Conservation (phyloP, 2,329 filamentous ascomycete species). For the Dothidotthia symphoricarpi region DNA sequence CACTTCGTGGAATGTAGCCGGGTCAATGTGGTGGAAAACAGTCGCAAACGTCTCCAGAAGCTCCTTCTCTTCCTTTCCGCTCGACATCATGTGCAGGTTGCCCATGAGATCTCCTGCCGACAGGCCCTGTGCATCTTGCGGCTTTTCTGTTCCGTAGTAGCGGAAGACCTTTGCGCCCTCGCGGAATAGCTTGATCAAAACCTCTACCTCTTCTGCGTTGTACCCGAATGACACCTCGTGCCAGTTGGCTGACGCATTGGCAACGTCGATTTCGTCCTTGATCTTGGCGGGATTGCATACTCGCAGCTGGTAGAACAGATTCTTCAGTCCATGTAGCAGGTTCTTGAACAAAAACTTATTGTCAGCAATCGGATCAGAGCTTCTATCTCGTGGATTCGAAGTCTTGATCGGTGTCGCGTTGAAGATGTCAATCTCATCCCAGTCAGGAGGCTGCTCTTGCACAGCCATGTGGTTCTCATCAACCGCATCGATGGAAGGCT, state of each 20-base stretch:
- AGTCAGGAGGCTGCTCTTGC: slow-evolving; percentile 77
- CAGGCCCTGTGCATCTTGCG: slow-evolving; percentile 69
- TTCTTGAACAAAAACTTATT: slow-evolving; percentile 99
- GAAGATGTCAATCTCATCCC: slow-evolving; percentile 98
- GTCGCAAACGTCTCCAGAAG: slow-evolving; percentile 96
- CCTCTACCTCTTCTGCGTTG: slow-evolving; percentile 92
- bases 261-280: slow-evolving; percentile 64
- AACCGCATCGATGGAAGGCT: slow-evolving; percentile 62
- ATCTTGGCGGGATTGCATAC: slow-evolving; percentile 71
- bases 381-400: slow-evolving; percentile 83
- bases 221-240: slow-evolving; percentile 94
- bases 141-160: slow-evolving; percentile 90
- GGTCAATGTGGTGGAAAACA: slow-evolving; percentile 97
- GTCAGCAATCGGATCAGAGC: slow-evolving; percentile 85
- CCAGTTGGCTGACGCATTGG: slow-evolving; percentile 85
- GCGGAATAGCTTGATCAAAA: slow-evolving; percentile 95
- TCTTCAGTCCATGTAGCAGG: slow-evolving; percentile 90
- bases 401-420: slow-evolving; percentile 94
- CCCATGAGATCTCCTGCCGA: slow-evolving; percentile 90
- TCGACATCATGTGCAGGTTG: slow-evolving; percentile 92
- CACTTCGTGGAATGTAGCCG: slow-evolving; percentile 96
- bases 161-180: slow-evolving; percentile 95
- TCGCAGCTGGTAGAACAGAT: slow-evolving; percentile 91
- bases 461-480: slow-evolving; percentile 83
- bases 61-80: slow-evolving; percentile 94